Evolutionary conservation across 345 rosid genomes (phyloP).

Genomic region (Syzygium aromaticum): DNA sequence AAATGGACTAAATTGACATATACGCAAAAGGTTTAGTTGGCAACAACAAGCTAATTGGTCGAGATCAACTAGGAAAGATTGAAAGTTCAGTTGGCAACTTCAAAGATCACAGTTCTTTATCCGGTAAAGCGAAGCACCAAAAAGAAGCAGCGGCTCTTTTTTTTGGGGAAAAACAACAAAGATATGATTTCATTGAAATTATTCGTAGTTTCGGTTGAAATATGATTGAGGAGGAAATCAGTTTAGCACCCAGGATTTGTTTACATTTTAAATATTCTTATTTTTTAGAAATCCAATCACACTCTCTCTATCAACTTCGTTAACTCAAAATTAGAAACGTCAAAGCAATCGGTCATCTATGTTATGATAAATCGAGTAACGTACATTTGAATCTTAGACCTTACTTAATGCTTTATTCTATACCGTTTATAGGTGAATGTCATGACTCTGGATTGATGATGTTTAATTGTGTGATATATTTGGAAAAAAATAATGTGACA

Average conservation of each 20-base stretch:
- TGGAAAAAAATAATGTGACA: too few relatives aligned
- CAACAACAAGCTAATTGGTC: not conserved
- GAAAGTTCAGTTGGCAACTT: not conserved
- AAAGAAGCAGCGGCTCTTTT: not conserved
- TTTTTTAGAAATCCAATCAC: not conserved
- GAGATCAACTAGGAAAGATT: not conserved
- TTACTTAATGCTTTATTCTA: not conserved
- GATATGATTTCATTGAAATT: not conserved
- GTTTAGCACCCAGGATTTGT: not conserved
- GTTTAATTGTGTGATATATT: too few relatives aligned
- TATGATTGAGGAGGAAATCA: not conserved
- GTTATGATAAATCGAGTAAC: not conserved
- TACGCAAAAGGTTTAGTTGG: not conserved
- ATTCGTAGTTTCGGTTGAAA: not conserved
- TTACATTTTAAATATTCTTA: too few relatives aligned
- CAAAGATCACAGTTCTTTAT: not conserved
- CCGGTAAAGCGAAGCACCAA: not conserved
- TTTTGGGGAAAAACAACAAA: not conserved
- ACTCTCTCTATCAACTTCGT: not conserved
- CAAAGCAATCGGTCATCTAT: not conserved
- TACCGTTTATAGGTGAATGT: not conserved
- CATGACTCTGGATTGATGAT: not conserved
- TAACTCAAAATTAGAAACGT: not conserved
- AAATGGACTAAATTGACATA: too few relatives aligned
- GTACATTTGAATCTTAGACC: not conserved